Conservation (phyloP, 257 asterid species). For the Plectranthus barbatus region DNA sequence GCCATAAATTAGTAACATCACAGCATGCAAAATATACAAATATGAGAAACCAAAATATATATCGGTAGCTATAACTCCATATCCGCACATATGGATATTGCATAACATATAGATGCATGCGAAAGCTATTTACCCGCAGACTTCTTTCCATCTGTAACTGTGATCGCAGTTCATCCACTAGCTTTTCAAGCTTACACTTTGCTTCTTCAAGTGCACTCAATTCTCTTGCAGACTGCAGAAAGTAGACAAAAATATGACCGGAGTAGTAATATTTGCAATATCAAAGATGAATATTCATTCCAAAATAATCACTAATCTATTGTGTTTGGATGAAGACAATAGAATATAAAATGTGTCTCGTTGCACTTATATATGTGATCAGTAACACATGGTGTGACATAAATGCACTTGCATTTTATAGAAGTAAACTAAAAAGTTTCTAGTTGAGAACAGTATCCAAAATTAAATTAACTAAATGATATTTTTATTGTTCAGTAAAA, state of each 20-base stretch:
- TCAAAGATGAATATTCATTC: neutral
- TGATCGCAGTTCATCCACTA: constrained; percentile 67
- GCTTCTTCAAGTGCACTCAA: constrained; percentile 81
- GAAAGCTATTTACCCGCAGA: constrained; percentile 49
- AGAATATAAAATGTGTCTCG: neutral
- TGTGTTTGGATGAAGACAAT: neutral
- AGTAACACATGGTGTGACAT: neutral
- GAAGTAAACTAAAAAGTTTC: neutral
- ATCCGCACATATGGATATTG: neutral
- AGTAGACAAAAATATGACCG: too few relatives aligned
- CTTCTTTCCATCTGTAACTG: constrained; percentile 69
- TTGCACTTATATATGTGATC: neutral
- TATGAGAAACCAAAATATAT: neutral
- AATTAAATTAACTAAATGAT: neutral
- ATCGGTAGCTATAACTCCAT: too few relatives aligned
- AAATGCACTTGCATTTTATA: neutral
- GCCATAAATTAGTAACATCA: neutral
- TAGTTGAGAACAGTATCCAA: neutral
- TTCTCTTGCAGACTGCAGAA: constrained; percentile 74
- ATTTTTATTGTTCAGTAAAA: neutral
- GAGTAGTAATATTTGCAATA: constrained; percentile 8
- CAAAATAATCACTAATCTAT: neutral
- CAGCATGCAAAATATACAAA: too few relatives aligned
- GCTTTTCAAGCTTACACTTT: constrained; percentile 73
- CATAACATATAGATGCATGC: constrained; percentile 6